Conservation (phyloP, 1,139 yeast species). For the Yarrowia galli region DNA sequence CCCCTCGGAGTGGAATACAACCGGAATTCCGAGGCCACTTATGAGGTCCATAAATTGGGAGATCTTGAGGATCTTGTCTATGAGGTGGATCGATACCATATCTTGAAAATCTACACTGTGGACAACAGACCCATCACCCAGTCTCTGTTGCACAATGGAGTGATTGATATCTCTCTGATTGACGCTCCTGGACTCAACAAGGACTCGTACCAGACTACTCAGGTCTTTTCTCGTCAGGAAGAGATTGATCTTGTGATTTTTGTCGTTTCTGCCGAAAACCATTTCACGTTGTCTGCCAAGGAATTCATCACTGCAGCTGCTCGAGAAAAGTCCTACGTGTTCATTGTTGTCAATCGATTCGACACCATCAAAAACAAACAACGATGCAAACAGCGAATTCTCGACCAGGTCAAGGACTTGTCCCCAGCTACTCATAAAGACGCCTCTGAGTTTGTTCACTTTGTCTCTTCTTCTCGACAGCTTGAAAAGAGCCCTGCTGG, state of each 20-base stretch:
- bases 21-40: constrained; percentile 69
- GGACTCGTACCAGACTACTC: constrained; percentile 94
- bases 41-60: constrained; percentile 60
- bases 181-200: constrained; percentile 98
- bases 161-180: constrained; percentile 87
- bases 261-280: constrained; percentile 96
- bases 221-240: constrained; percentile 94
- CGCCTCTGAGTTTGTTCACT: constrained; percentile 90
- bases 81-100: constrained; percentile 71
- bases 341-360: constrained; percentile 91
- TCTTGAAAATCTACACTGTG: constrained; percentile 80
- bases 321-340: constrained; percentile 87
- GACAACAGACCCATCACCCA: constrained; percentile 73
- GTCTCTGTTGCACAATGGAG: constrained; percentile 85
- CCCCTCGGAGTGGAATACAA: constrained; percentile 66
- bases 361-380: constrained; percentile 83
- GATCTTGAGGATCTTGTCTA: constrained; percentile 75
- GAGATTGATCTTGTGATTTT: constrained; percentile 96
- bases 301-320: constrained; percentile 93
- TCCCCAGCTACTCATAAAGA: constrained; percentile 93
- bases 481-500: constrained; percentile 44
- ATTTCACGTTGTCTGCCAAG: constrained; percentile 90
- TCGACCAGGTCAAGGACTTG: constrained; percentile 84
- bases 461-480: constrained; percentile 71
- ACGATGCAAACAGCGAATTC: constrained; percentile 74